Evolutionary conservation across 106 monocot species (phyloP).

Genomic region (Posidonia australis): DNA sequence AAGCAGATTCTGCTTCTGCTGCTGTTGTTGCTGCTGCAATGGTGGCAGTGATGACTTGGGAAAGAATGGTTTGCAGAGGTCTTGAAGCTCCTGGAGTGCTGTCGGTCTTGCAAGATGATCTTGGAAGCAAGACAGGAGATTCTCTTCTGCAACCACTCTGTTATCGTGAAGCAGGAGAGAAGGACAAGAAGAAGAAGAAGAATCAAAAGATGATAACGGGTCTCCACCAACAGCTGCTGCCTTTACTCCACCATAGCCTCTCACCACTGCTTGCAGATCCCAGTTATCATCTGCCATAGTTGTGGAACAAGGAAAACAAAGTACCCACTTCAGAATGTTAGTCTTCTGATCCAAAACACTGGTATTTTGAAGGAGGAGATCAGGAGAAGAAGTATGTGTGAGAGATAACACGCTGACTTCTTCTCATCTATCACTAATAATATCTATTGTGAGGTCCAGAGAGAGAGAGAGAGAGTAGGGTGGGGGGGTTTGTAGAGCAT

Average conservation of each 20-base stretch:
- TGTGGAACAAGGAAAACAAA: no score
- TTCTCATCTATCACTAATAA: no score
- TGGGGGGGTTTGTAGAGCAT: no score
- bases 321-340: no score
- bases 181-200: slow-evolving; percentile 9
- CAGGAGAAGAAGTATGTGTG: no score
- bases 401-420: no score
- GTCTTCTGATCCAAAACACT: no score
- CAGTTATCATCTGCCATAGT: slow-evolving; percentile 22
- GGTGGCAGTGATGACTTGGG: neutral
- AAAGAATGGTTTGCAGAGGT: slow-evolving; percentile 12
- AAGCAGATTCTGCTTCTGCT: no score
- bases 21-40: neutral
- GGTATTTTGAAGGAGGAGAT: no score
- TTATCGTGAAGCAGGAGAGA: neutral
- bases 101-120: neutral
- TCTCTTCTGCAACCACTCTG: neutral
- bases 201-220: no score
- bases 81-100: slow-evolving; percentile 2
- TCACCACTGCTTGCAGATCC: slow-evolving; percentile 26
- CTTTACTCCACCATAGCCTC: slow-evolving; percentile 1
- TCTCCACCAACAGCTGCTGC: neutral
- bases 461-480: no score
- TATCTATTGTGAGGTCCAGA: no score
- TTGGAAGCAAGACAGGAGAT: slow-evolving; percentile 1